phyloP scores from a whole-genome alignment of 2,329 filamentous ascomycete genomes.

The Aspergillus sp. region DNA sequence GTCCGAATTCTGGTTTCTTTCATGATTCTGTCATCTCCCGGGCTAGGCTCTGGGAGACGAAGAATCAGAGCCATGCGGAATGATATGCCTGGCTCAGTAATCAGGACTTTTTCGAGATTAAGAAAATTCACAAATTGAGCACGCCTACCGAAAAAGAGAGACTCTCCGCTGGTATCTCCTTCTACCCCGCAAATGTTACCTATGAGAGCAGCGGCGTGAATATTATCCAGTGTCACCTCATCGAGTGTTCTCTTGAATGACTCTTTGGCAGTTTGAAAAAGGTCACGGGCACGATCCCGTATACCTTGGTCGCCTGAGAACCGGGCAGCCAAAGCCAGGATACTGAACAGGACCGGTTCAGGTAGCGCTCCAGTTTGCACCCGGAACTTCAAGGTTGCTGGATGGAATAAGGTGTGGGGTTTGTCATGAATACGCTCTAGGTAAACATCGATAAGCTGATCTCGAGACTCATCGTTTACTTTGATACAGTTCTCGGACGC shows the following conservation, averaged over 20 bases:
- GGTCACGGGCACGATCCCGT: background rate
- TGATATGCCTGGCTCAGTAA: background rate
- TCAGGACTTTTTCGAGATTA: background rate
- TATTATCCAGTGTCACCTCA: conserved; percentile 1
- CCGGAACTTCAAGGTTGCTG: background rate
- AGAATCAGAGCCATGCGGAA: conserved; percentile 1
- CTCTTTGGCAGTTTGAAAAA: background rate
- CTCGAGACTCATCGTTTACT: no score
- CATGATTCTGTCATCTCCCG: background rate
- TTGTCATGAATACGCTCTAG: no score
- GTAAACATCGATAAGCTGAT: no score
- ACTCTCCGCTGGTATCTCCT: background rate
- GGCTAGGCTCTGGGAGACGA: background rate
- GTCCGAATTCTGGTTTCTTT: background rate
- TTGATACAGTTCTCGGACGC: no score
- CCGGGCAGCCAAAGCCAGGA: background rate
- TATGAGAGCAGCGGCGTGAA: background rate
- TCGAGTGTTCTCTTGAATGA: background rate
- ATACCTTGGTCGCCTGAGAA: background rate
- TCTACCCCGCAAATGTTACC: background rate
- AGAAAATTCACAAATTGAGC: background rate
- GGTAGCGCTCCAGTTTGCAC: background rate
- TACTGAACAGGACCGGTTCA: background rate
- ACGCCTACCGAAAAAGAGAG: background rate
- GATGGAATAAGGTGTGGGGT: no score